These are phyloP conservation scores for Marchantia polymorpha DNA, from an alignment of 225 moss, liverwort and hornwort species.

Conservation along the genomic window DNA sequence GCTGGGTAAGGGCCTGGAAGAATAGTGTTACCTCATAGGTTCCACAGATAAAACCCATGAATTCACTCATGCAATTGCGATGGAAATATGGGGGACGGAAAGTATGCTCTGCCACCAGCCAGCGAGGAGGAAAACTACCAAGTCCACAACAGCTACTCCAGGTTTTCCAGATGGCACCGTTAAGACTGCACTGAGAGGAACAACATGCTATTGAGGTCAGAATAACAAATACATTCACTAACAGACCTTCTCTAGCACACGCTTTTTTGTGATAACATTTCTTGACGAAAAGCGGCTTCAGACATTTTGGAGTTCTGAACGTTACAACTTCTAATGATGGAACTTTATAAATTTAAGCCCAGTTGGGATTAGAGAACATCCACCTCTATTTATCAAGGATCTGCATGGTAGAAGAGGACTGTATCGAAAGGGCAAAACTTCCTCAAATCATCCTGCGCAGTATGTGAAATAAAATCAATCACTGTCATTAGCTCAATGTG, in stretches of 20 bases:
- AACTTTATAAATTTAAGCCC: no score
- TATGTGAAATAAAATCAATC: not conserved
- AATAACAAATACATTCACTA: no score
- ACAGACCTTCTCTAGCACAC: no score
- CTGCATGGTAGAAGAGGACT: constrained; percentile 89
- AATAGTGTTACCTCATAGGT: constrained; percentile 64
- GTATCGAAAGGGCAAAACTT: constrained; percentile 97
- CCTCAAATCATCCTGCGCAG: constrained; percentile 69
- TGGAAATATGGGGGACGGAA: constrained; percentile 97
- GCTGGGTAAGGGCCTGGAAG: not conserved
- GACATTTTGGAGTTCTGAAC: no score
- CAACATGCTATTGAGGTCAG: no score
- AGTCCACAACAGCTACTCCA: constrained; percentile 94
- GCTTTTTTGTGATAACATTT: no score
- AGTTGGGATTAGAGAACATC: not conserved
- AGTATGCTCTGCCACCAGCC: constrained; percentile 96
- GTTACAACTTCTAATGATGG: no score
- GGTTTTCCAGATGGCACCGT: constrained; percentile 93
- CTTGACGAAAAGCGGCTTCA: no score
- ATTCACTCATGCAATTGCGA: constrained; percentile 98
- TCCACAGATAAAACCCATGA: constrained; percentile 91
- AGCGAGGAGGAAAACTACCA: constrained; percentile 97
- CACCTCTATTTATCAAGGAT: constrained; percentile 94
- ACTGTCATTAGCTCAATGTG: not conserved
- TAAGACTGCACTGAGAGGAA: constrained; percentile 49